Evolutionary conservation across 129 eudicot species (phyloP), one percentile per base, ranked within the genome.

Genomic region (Helichrysum umbraculigerum): DNA sequence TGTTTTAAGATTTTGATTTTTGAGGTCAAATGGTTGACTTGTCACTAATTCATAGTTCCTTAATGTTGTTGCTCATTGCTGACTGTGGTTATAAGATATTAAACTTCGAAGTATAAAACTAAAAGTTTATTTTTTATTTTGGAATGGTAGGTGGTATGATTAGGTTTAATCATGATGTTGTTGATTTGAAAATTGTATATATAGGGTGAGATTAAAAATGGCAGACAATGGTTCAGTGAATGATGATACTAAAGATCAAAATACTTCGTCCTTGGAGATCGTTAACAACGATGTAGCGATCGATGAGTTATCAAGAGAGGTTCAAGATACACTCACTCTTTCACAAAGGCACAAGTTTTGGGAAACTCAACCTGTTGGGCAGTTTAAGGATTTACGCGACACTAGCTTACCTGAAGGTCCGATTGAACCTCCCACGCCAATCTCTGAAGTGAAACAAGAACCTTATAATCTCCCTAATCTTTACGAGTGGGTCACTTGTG

Each of bases 341-440:
- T 81, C 86, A 41, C 86, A 82, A 44, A 73, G 78, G 32, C 91
- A 87, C 73, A 87, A 82, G 75, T 87, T 87, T 75, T 85, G 92
- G 92, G 92, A 87, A 80, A 87, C 92, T 2, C 92, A 87, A 21
- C 92, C 92, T 28, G 89, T 87, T 73, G 92, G 89, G 16, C 92
- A 87, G 81, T 87, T 82, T 74, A 87, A 85, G 77, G 92, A 87
- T 69, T 66, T 85, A 2, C 79, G 77, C 2, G 89, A 87, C 58
- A 54, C 66, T 14, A 85, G 78, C 80, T 80, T 85, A 62, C 79
- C 87, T 3, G 92, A 87, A 79, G 92, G 89, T 3, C 85, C 88
- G 2, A 87, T 87, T 79, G 92, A 87, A 73, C 75, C 86, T 60
- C 84, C 89, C 1, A 76, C 89, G 0, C 81, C 89, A 0, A 72